These are phyloP conservation scores for Magnolia officinalis DNA, from an alignment of 164 flowering plant genomes.

Conservation along the genomic window DNA sequence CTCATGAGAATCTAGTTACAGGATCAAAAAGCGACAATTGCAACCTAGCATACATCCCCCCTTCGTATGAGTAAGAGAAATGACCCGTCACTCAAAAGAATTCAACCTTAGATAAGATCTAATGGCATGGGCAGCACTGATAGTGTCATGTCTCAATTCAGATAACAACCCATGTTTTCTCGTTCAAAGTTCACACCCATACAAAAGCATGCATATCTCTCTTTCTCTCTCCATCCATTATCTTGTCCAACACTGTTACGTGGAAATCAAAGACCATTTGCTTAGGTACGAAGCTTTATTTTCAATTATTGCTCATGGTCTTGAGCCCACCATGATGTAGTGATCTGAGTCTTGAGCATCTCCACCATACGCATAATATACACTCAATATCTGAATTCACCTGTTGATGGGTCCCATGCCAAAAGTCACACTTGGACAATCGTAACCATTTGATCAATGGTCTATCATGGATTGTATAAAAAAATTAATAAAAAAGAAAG, in stretches of 20 bases:
- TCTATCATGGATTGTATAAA: no score
- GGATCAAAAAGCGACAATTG: not conserved
- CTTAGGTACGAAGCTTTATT: not conserved
- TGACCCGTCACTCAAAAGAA: no score
- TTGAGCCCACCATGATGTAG: not conserved
- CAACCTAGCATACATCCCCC: not conserved
- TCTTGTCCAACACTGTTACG: not conserved
- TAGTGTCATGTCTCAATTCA: not conserved
- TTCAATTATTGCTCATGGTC: not conserved
- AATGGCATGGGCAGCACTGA: not conserved
- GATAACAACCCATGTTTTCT: constrained; percentile 1
- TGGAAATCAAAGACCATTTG: not conserved
- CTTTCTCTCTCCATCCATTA: not conserved
- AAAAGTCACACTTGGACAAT: no score
- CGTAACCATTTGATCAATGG: no score
- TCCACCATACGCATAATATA: no score
- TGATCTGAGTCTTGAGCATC: no score
- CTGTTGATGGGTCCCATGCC: no score
- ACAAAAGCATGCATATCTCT: not conserved
- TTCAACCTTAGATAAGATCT: not conserved
- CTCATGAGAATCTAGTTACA: not conserved
- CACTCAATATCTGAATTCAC: no score
- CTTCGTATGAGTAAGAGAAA: not conserved
- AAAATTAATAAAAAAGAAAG: no score
- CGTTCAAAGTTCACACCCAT: not conserved